Evolutionary conservation across 768 basidiomycete species (phyloP), one percentile per base, ranked within the genome.

Genomic region (Pleurotus djamor): DNA sequence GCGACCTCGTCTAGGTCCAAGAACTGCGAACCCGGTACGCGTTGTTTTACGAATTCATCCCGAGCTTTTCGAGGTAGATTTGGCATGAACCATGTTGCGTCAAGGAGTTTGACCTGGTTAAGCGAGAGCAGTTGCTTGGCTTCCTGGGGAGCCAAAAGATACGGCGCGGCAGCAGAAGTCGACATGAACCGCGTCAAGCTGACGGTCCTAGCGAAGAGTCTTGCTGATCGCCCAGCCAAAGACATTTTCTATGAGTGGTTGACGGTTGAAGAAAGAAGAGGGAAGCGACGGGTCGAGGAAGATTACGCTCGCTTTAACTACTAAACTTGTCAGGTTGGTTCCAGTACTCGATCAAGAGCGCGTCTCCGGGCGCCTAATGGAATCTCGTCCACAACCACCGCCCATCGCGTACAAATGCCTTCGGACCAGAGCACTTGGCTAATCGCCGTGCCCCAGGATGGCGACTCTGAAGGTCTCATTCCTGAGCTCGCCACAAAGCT

Each of bases 361-460:
- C 21, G 21, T 28, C 21, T 28, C 21, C 21, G 21, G 21, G 21
- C 21, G 21, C 21, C 21, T 28, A 28, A 28, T 28, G 21, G 21
- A 28, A 28, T 28, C 21, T 28, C 21, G 21, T 28, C 21, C 21
- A 28, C 21, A 28, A 28, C 21, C 21, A 28, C 21, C 21, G 21
- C 21, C 21, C 21, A 28, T 28, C 21, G 21, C 21, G 21, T 28
- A 28, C 21, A 28, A 28, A 97, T 97, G 95, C 95, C 95, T 59
- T 96, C 94, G 69, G 95, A 97, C 79, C 89, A 96, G 72, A 91
- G 91, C 63, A 96, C 94, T 65, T 98, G 96, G 96, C 76, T 98
- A 64, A 80, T 97, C 61, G 81, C 94, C 45, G 85, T 92, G 2
- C 96, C 96, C 10, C 83, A 87, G 63, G 88, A 94, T 71, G 92